Evolutionary conservation across 2,329 filamentous ascomycete genomes (phyloP), one percentile per base, ranked within the genome.

Genomic region (Botrytis paeoniae): DNA sequence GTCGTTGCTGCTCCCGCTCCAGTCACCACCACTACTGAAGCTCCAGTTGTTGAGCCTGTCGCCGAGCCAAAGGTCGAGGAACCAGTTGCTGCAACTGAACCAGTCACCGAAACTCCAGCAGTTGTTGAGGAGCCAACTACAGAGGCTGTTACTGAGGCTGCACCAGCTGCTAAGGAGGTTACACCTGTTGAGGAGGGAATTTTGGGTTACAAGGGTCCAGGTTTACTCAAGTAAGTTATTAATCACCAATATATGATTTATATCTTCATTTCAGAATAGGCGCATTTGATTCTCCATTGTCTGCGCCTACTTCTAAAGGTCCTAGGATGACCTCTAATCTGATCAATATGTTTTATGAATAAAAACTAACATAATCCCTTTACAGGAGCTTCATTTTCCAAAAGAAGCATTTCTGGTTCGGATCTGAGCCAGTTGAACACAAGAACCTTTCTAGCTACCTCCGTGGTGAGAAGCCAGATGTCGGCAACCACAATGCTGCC

Each of bases 331-430:
- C 29, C 20, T 48, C 7, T 8, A 51, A 22, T 22, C 10, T 7
- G 20, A 60, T 14, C 9, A 25, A 32, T 16, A n/a, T n/a, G 25
- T n/a, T 54, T 6, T 1, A 54, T 54, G 48, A n/a, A 54, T 54
- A 25, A n/a, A 54, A n/a, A 60, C 48, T 71, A 61, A 75, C 63
- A 6, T 43, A 18, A n/a, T 73, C 57, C 75, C 48, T 32, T 35
- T 45, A 48, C 79, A 97, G 93, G 89, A 93, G 94, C 83, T 89
- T 98, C 81, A 90, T 81, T 79, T 95, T 94, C 85, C 90, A 91
- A 83, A 98, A 98, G 89, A 94, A 94, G 83, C 93, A 93, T 86
- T 98, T 98, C 86, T 95, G 91, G 89, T 93, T 95, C 84, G 89
- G 90, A 78, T 86, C 89, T 68, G 92, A 94, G 72, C 85, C 92